A percentile compares a stretch with the other conserved stretches of the same genome.
Evolutionary conservation across 1,139 yeast genomes (phyloP).

Genomic region (Blastobotrys elegans): DNA sequence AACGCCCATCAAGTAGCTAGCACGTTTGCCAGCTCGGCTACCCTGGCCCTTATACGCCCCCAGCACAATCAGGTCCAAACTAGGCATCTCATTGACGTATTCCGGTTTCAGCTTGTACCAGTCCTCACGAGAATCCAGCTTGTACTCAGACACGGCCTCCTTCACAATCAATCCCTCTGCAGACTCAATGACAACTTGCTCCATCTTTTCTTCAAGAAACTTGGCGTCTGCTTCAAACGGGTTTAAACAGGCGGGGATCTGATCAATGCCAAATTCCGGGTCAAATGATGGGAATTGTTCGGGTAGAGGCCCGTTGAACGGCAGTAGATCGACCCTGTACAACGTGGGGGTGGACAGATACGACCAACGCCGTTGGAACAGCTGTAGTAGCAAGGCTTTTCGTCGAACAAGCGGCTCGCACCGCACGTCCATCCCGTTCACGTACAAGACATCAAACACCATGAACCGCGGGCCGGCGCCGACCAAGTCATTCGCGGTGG

Average conservation of each 20-base stretch:
- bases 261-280: constrained; percentile 33
- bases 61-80: constrained; percentile 70
- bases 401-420: constrained; percentile 52
- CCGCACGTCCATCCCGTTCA: constrained; percentile 62
- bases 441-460: constrained; percentile 64
- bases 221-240: background rate
- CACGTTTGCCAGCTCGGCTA: constrained; percentile 33
- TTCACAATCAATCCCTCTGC: constrained; percentile 85
- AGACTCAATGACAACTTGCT: constrained; percentile 48
- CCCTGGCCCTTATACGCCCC: constrained; percentile 76
- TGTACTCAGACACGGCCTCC: constrained; percentile 54
- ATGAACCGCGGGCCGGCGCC: constrained; percentile 48
- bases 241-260: constrained; percentile 19
- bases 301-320: constrained; percentile 28
- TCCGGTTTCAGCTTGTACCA: constrained; percentile 95
- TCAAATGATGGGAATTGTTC: constrained; percentile 16
- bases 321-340: constrained; percentile 3
- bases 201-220: constrained; percentile 15
- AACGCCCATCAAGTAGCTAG: constrained; percentile 72
- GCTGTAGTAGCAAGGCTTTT: constrained; percentile 44
- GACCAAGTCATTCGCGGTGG: background rate
- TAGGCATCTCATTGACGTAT: constrained; percentile 80
- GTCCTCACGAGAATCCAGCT: constrained; percentile 52
- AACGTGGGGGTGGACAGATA: background rate
- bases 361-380: constrained; percentile 34